Evolutionary conservation across 2,329 filamentous ascomycete species (phyloP).

Genomic region (Volutella citrinella): DNA sequence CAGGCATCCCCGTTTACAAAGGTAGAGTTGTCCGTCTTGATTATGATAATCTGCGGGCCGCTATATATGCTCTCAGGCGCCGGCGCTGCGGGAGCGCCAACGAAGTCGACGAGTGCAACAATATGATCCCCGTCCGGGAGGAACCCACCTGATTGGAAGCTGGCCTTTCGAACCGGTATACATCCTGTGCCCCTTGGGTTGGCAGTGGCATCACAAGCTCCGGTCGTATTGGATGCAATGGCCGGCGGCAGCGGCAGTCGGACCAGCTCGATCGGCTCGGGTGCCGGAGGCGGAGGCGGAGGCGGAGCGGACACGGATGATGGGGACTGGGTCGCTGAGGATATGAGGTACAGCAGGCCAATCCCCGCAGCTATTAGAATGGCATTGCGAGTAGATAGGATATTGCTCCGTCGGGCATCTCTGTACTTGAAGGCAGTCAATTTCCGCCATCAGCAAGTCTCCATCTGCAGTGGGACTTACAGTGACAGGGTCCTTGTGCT

Average conservation of each 20-base stretch:
- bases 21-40: slow-evolving; percentile 37
- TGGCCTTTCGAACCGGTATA: neutral
- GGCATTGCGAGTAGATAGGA: no score
- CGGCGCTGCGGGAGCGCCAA: slow-evolving; percentile 37
- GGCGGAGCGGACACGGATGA: no score
- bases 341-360: no score
- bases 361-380: no score
- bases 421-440: no score
- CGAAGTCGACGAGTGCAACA: slow-evolving; percentile 35
- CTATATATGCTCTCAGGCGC: slow-evolving; percentile 38
- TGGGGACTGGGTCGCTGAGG: no score
- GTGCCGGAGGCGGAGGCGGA: slow-evolving; percentile 1
- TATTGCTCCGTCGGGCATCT: no score
- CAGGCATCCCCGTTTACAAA: slow-evolving; percentile 43
- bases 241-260: slow-evolving; percentile 8
- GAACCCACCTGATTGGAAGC: slow-evolving; percentile 25
- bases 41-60: slow-evolving; percentile 39
- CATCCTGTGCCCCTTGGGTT: slow-evolving; percentile 10
- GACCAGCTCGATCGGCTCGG: slow-evolving; percentile 5
- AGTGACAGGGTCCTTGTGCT: no score
- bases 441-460: no score
- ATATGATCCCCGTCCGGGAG: slow-evolving; percentile 42
- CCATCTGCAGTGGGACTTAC: no score
- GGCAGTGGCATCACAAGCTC: neutral
- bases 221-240: neutral